Evolutionary conservation across 495 filamentous ascomycete genomes (phyloP).

Genomic region (Gamarada debralockiae): DNA sequence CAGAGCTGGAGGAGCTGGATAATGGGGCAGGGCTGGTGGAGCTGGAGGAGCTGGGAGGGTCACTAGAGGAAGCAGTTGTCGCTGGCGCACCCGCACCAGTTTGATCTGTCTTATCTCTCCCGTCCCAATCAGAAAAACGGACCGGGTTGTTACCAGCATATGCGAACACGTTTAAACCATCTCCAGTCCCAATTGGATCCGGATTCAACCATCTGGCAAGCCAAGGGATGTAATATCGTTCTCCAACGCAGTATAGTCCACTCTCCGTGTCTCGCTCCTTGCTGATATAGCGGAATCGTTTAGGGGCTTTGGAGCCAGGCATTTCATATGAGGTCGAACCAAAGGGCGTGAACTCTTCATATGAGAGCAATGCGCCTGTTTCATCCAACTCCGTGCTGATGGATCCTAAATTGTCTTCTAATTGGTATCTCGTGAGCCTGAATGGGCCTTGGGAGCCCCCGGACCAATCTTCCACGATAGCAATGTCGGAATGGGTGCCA

Average conservation of each 20-base stretch:
- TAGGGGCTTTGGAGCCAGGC: constrained; percentile 5
- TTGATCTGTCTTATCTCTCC: too few relatives aligned
- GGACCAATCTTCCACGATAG: background rate
- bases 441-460: background rate
- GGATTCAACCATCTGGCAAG: constrained; percentile 29
- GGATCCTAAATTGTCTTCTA: constrained; percentile 19
- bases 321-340: constrained; percentile 28
- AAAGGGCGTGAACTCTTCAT: constrained; percentile 35
- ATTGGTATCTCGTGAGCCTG: constrained; percentile 18
- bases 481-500: background rate
- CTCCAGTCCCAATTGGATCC: constrained; percentile 26
- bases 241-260: constrained; percentile 29
- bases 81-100: too few relatives aligned
- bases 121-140: too few relatives aligned
- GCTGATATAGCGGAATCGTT: constrained; percentile 27
- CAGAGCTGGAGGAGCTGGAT: too few relatives aligned
- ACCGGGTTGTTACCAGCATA: background rate
- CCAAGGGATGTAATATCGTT: constrained; percentile 30
- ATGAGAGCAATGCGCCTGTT: constrained; percentile 24
- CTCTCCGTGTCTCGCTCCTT: constrained; percentile 32
- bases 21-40: too few relatives aligned
- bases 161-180: background rate
- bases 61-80: too few relatives aligned
- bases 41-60: too few relatives aligned
- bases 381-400: constrained; percentile 27